These are phyloP conservation scores for Coniochaeta sp. DNA, from an alignment of 2,329 filamentous ascomycete genomes.

Conservation along the genomic window DNA sequence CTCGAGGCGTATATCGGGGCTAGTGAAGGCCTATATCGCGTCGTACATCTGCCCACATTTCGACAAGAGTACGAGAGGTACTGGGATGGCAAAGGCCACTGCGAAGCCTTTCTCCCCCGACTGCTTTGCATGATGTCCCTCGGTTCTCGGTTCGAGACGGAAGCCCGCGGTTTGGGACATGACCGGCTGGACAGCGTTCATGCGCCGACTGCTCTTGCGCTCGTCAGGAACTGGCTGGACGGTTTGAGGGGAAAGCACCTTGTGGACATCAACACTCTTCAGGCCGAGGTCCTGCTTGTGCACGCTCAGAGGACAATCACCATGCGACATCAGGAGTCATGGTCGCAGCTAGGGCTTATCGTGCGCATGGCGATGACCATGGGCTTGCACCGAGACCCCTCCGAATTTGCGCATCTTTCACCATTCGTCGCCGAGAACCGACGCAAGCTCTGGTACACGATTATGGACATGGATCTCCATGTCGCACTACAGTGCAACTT, in stretches of 20 bases:
- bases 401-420: slow-evolving; percentile 42
- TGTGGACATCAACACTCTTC: slow-evolving; percentile 45
- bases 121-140: slow-evolving; percentile 46
- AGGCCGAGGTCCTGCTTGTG: slow-evolving; percentile 45
- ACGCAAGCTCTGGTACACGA: slow-evolving; percentile 48
- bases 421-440: slow-evolving; percentile 46
- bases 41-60: slow-evolving; percentile 46
- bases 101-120: slow-evolving; percentile 46
- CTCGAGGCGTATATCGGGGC: slow-evolving; percentile 41
- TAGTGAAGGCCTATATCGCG: slow-evolving; percentile 45
- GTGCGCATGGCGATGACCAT: slow-evolving; percentile 53
- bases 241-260: slow-evolving; percentile 43
- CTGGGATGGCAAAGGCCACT: slow-evolving; percentile 40
- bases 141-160: slow-evolving; percentile 44
- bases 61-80: slow-evolving; percentile 42
- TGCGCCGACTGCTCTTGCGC: slow-evolving; percentile 47
- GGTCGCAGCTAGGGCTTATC: slow-evolving; percentile 48
- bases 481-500: slow-evolving; percentile 45
- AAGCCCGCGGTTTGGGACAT: slow-evolving; percentile 40
- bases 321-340: slow-evolving; percentile 40
- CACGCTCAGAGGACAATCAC: slow-evolving; percentile 45
- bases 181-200: slow-evolving; percentile 49
- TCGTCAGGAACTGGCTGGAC: slow-evolving; percentile 48
- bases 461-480: slow-evolving; percentile 50
- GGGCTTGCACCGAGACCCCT: slow-evolving; percentile 50